phyloP scores from a whole-genome alignment of 768 basidiomycete genomes.

The Candolleomyces eurysporus region DNA sequence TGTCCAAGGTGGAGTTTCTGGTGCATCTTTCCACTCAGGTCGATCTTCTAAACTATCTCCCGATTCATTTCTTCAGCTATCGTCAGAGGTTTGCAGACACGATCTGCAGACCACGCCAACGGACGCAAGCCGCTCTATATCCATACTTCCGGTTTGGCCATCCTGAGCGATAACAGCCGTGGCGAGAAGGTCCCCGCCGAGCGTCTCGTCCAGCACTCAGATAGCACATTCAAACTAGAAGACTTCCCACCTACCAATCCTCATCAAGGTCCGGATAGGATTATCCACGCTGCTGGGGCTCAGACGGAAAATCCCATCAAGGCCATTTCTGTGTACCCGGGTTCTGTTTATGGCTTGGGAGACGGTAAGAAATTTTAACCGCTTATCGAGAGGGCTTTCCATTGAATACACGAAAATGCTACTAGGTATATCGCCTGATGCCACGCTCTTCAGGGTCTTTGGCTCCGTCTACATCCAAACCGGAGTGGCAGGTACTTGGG shows the following conservation, averaged over 20 bases:
- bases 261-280: conserved; percentile 20
- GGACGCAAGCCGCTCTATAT: conserved; percentile 41
- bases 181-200: conserved; percentile 33
- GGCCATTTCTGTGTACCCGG: conserved; percentile 42
- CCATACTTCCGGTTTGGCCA: conserved; percentile 42
- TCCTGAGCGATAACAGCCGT: conserved; percentile 37
- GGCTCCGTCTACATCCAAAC: conserved; percentile 20
- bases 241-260: conserved; percentile 19
- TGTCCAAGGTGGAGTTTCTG: conserved; percentile 24
- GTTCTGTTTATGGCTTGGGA: conserved; percentile 42
- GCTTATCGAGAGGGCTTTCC: not conserved
- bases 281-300: conserved; percentile 39
- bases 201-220: conserved; percentile 31
- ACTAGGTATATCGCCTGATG: not conserved
- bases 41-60: not conserved
- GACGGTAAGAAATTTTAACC: conserved; percentile 22
- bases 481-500: conserved; percentile 42
- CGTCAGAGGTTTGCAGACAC: not conserved
- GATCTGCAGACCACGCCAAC: not conserved
- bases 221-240: conserved; percentile 34
- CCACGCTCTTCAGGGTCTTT: not conserved
- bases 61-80: not conserved
- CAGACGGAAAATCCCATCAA: conserved; percentile 38
- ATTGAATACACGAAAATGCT: not conserved
- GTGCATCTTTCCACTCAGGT: not conserved